These are phyloP conservation scores for Rhizopogon vulgaris DNA, from an alignment of 768 basidiomycete species.

Conservation along the genomic window DNA sequence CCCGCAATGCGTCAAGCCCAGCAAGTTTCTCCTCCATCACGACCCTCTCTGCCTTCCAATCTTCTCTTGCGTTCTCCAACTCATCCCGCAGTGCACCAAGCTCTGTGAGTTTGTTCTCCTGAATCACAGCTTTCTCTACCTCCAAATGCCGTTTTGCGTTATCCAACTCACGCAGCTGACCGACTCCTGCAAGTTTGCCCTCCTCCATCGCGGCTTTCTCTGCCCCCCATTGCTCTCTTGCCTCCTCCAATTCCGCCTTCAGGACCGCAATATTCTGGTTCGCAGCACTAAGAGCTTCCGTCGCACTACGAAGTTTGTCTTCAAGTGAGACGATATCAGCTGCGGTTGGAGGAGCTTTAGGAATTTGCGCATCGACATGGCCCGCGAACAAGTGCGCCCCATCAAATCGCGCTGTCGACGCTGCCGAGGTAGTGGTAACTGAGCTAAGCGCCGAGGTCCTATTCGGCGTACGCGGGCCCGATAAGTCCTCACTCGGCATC, in stretches of 20 bases:
- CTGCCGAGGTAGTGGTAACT: conserved; percentile 34
- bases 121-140: conserved; percentile 14
- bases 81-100: conserved; percentile 7
- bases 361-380: conserved; percentile 59
- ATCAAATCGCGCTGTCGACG: conserved; percentile 58
- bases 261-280: conserved; percentile 43
- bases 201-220: conserved; percentile 45
- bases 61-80: conserved; percentile 39
- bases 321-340: conserved; percentile 50
- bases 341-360: conserved; percentile 37
- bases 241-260: conserved; percentile 34
- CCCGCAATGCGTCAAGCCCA: conserved; percentile 38
- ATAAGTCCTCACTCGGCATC: conserved; percentile 28
- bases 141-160: conserved; percentile 27
- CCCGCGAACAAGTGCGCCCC: conserved; percentile 85
- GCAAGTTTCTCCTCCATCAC: conserved; percentile 44
- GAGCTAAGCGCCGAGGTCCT: conserved; percentile 49
- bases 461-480: conserved; percentile 48
- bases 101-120: too few relatives aligned
- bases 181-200: conserved; percentile 42
- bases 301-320: conserved; percentile 56
- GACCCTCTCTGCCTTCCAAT: conserved; percentile 46
- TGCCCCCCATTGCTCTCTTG: conserved; percentile 45
- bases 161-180: conserved; percentile 42
- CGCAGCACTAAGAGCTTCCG: conserved; percentile 50